A percentile compares a stretch with the other conserved stretches of the same genome.
These are phyloP conservation scores for Phaeotremella skinneri DNA, from an alignment of 768 basidiomycete species.

Conservation along the genomic window DNA sequence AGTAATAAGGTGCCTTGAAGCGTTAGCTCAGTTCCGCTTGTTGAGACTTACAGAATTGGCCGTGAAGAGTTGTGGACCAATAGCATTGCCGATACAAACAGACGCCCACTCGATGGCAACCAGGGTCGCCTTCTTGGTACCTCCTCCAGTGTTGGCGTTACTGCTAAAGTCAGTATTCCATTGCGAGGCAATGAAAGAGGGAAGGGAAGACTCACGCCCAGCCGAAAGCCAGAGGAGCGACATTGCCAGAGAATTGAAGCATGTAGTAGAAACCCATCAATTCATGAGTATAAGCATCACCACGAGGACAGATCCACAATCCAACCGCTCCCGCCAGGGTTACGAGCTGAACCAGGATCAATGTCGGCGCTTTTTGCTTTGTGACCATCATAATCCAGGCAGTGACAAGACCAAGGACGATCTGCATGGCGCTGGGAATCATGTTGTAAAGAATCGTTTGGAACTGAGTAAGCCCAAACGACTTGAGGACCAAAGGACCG, in stretches of 20 bases:
- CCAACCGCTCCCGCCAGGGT: constrained; percentile 31
- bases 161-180: not conserved
- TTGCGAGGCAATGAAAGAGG: not conserved
- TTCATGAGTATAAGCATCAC: constrained; percentile 14
- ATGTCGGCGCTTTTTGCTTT: constrained; percentile 25
- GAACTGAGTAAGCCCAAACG: constrained; percentile 52
- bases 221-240: not conserved
- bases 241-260: constrained; percentile 20
- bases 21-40: not conserved
- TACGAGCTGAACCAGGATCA: constrained; percentile 21
- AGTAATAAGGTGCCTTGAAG: not conserved
- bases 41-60: constrained; percentile 5
- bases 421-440: constrained; percentile 55
- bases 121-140: constrained; percentile 27
- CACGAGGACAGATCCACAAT: constrained; percentile 27
- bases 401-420: constrained; percentile 51
- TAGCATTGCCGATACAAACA: constrained; percentile 18
- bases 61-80: constrained; percentile 21
- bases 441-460: constrained; percentile 59
- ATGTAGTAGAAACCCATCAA: constrained; percentile 35
- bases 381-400: constrained; percentile 35
- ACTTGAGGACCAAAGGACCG: constrained; percentile 55
- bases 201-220: not conserved
- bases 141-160: constrained; percentile 25
- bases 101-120: not conserved